Base-by-base conservation (phyloP, 345 rosid species). In the Boechera retrofracta region DNA sequence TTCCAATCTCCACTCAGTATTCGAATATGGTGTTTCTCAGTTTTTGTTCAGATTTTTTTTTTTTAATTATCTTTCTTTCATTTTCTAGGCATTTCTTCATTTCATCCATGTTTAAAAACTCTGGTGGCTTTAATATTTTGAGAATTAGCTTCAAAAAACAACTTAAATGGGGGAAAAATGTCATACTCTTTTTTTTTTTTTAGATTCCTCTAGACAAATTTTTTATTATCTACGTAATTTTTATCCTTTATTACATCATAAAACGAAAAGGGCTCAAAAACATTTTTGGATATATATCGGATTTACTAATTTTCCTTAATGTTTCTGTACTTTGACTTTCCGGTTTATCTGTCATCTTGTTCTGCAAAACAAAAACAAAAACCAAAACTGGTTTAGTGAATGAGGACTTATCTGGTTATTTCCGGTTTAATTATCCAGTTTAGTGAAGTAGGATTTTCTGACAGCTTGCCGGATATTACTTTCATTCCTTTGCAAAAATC, bases 401-500 rank as follows among this genome's bases (percentile, higher is more conserved):
- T n/a, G n/a, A n/a, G n/a, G n/a, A n/a, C n/a, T n/a, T n/a, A n/a
- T n/a, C n/a, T n/a, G n/a, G n/a, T 48, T 48, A 45, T 28, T 56
- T 45, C 32, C n/a, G 64, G 75, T 69, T 76, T 9, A 38, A 8
- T 38, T 41, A 63, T 16, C 42, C 2, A n/a, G n/a, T n/a, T n/a
- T n/a, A n/a, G n/a, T n/a, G 42, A 85, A 59, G 51, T 85, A 83
- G 10, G 93, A 74, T 71, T 81, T 89, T 54, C 83, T 80, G 45
- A 72, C 86, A 26, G 86, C 88, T 35, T 39, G 85, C 13, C 86
- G 84, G 39, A 86, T 89, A 63, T 83, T 86, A 26, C 73, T 86
- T 75, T 84, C 89, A 74, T 87, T 91, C 70, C 84, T 79, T 65
- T 80, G 82, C 69, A 85, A 69, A 53, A 85, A n/a, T 77, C 64